Evolutionary conservation across 2,329 filamentous ascomycete species (phyloP), one percentile per base, ranked within the genome.

Genomic region (Blastomyces percursus): DNA sequence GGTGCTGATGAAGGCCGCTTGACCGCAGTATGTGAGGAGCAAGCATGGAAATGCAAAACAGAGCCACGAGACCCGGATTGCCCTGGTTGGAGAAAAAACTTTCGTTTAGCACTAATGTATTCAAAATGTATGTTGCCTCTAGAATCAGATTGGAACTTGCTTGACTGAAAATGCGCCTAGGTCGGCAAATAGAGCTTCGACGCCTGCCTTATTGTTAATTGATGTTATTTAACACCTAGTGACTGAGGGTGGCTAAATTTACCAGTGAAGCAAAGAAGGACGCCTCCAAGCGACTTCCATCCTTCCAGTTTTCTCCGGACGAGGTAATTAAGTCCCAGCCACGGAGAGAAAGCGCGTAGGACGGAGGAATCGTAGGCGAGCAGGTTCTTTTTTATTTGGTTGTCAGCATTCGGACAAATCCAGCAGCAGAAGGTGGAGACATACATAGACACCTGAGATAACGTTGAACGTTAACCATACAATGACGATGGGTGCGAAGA

Each of bases 101-200:
- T 51, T 12, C 4, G 7, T 62, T 66, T 65, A 66, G 60, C 59
- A 54, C 52, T 64, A 58, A 61, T 56, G 9, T 57, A 40, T 56
- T 7, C 4, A 38, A 38, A 42, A 42, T 27, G 35, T 21, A 35
- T 60, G 65, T 82, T 80, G 72, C 82, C 84, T 72, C 57, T 9
- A 27, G 51, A 54, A 30, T 58, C 48, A 32, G 52, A 40, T 58
- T 14, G 56, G 48, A 58, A 64, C 65, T 62, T 62, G 60, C 65
- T 64, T 65, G 32, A 64, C 65, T 54, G 65, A 66, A 46, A 92
- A 92, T 27, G 89, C 89, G 42, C 88, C 89, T 7, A 92, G 78
- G 68, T 92, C 88, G 3, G 89, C 88, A 70, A 91, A 92, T 0
- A 92, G 78, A 1, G 88, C 87, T 71, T 91, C 89, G n/a, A 89